A percentile compares a stretch with the other conserved stretches of the same genome.
phyloP scores from a whole-genome alignment of 2,329 filamentous ascomycete genomes.

The Diatrype stigma region DNA sequence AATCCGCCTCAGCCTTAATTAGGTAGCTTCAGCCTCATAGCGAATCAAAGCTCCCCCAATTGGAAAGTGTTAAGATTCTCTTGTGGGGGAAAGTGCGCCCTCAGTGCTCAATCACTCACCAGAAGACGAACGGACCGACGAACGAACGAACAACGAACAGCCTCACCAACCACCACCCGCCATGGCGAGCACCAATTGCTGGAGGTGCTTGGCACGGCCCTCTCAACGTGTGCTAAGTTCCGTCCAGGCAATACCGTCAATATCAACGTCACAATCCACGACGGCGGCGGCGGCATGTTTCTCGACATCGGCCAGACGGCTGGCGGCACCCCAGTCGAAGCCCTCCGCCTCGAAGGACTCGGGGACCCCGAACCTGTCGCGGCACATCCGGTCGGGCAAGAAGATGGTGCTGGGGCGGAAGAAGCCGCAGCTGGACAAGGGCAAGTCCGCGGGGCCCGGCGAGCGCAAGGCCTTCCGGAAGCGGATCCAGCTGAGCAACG shows the following conservation, averaged over 20 bases:
- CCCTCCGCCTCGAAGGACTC: background rate
- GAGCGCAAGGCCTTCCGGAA: slow-evolving; percentile 86
- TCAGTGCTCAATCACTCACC: background rate
- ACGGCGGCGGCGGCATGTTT: slow-evolving; percentile 24
- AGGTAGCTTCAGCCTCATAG: background rate
- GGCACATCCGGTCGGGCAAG: slow-evolving; percentile 33
- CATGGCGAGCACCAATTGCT: slow-evolving; percentile 56
- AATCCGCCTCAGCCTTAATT: too few relatives aligned
- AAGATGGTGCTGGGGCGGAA: slow-evolving; percentile 34
- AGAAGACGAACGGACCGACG: background rate
- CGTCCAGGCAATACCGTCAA: slow-evolving; percentile 13
- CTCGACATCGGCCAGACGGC: slow-evolving; percentile 20
- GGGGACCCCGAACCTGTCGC: slow-evolving; percentile 9
- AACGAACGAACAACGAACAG: background rate
- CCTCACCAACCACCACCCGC: slow-evolving; percentile 9
- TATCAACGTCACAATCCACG: background rate
- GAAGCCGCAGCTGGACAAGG: slow-evolving; percentile 43
- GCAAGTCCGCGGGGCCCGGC: slow-evolving; percentile 62
- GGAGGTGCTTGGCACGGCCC: slow-evolving; percentile 52
- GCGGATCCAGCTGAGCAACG: slow-evolving; percentile 87
- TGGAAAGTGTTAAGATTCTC: background rate
- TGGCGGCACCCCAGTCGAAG: slow-evolving; percentile 4
- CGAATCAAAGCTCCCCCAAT: background rate
- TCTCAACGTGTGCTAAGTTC: slow-evolving; percentile 24
- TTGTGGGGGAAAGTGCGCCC: background rate